Conservation (phyloP, 2,329 filamentous ascomycete species). For the Calonectria pteridis region DNA sequence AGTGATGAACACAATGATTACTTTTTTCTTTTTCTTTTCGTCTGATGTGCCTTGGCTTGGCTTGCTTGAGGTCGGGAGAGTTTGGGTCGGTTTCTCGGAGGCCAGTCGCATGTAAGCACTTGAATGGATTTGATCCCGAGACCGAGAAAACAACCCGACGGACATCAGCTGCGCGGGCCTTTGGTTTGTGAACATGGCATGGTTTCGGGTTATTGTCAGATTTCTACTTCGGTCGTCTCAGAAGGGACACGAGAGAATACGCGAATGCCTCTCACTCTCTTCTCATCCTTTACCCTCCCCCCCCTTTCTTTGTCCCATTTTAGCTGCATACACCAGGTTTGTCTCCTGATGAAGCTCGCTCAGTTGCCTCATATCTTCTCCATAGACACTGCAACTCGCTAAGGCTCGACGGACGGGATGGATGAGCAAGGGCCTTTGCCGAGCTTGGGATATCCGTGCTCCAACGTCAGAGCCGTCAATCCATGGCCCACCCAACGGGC, state of each 20-base stretch:
- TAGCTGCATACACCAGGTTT: neutral
- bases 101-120: neutral
- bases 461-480: conserved; percentile 5
- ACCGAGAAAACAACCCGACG: neutral
- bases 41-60: conserved; percentile 8
- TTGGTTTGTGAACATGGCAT: conserved; percentile 2
- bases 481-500: conserved; percentile 7
- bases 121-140: conserved; percentile 18
- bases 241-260: neutral
- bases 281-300: neutral
- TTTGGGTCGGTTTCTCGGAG: neutral
- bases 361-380: neutral
- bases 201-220: neutral
- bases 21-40: conserved; percentile 1
- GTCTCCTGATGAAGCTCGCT: neutral
- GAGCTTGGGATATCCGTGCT: conserved; percentile 18
- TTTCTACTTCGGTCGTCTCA: neutral
- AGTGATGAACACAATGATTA: neutral
- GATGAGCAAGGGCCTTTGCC: conserved; percentile 18
- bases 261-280: neutral
- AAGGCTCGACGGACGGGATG: neutral
- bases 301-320: neutral
- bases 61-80: neutral
- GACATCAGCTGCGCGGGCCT: neutral
- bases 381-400: conserved; percentile 7